Percentiles rank a stretch among this genome's conserved stretches.
These are phyloP conservation scores for Cucumis sativus DNA, from an alignment of 306 rosid genomes.

Conservation along the genomic window Cucumber_9930_V3 NC_026655.2:7726001-7726500, in stretches of 20 bases:
- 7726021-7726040: too few species aligned
- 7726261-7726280: not conserved
- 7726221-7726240: constrained; percentile 39
- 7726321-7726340: not conserved
- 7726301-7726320: not conserved
- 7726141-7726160: constrained; percentile 6
- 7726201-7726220: not conserved
- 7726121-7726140: constrained; percentile 32
- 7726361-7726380: too few species aligned
- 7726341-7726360: not conserved
- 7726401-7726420: not conserved
- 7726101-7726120: constrained; percentile 15
- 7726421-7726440: not conserved
- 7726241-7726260: constrained; percentile 19
- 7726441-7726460: not conserved
- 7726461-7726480: too few species aligned
- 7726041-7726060: too few species aligned
- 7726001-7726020: too few species aligned
- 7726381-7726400: too few species aligned
- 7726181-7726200: constrained; percentile 38
- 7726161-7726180: constrained; percentile 69
- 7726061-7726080: too few species aligned
- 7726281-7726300: not conserved
- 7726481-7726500: not conserved
- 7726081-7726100: not conserved